phyloP scores from a whole-genome alignment of 495 filamentous ascomycete genomes.

The Penicillium parvum region DNA sequence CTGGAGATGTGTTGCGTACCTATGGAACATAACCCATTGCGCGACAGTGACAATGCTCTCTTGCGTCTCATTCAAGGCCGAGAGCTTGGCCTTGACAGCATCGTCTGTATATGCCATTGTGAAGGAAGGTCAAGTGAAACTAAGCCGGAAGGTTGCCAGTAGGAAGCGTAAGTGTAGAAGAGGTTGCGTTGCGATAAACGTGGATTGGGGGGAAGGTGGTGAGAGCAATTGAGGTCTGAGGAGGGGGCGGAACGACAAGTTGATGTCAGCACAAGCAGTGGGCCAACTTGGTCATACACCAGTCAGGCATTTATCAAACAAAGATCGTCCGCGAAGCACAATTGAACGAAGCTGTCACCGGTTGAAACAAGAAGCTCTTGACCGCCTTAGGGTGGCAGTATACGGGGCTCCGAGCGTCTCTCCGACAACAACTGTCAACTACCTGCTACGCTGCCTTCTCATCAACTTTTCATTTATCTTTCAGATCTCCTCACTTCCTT shows the following conservation, averaged over 20 bases:
- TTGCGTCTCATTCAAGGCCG: constrained; percentile 90
- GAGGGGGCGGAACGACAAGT: no score
- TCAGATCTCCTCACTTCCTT: neutral
- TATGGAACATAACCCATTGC: constrained; percentile 99
- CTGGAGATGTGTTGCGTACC: constrained; percentile 50
- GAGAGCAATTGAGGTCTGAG: constrained; percentile 4
- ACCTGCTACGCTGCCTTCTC: constrained; percentile 6
- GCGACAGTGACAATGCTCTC: constrained; percentile 92
- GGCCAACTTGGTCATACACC: no score
- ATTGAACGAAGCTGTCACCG: constrained; percentile 17
- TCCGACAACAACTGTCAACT: constrained; percentile 29
- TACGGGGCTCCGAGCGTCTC: constrained; percentile 19
- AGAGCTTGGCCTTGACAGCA: constrained; percentile 87
- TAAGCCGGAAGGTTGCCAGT: no score
- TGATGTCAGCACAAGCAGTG: no score
- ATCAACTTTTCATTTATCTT: constrained; percentile 9
- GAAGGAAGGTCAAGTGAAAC: constrained; percentile 5
- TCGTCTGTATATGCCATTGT: constrained; percentile 92
- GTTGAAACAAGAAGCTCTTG: constrained; percentile 14
- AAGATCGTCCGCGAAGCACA: neutral
- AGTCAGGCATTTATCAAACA: no score
- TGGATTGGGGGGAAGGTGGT: neutral
- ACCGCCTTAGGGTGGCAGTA: constrained; percentile 36
- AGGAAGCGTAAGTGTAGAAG: neutral
- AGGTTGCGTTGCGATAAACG: constrained; percentile 1